Evolutionary conservation across 1,139 yeast species (phyloP).

Genomic region (Kazachstania sp.): DNA sequence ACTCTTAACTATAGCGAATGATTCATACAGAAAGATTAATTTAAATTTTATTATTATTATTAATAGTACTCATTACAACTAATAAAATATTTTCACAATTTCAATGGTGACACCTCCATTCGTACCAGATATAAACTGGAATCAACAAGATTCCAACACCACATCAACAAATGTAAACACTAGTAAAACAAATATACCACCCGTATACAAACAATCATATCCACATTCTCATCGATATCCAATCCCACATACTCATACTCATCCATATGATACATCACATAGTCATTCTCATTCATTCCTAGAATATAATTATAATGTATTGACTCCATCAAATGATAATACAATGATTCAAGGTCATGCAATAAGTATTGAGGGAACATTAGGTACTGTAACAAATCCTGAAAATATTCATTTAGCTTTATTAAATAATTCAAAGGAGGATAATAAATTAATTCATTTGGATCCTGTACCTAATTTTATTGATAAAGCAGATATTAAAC

Average conservation of each 20-base stretch:
- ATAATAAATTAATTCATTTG: slow-evolving; percentile 30
- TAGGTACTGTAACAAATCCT: slow-evolving; percentile 7
- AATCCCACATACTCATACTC: slow-evolving; percentile 3
- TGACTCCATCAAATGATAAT: background rate
- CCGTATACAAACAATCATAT: background rate
- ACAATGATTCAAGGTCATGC: background rate
- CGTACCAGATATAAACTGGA: background rate
- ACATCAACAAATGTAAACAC: background rate
- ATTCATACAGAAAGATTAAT: background rate
- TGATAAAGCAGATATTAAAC: slow-evolving; percentile 48
- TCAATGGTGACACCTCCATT: slow-evolving; percentile 2
- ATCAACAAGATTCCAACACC: background rate
- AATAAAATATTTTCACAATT: background rate
- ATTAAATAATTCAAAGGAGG: slow-evolving; percentile 3
- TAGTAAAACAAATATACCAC: background rate
- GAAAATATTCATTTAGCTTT: slow-evolving; percentile 9
- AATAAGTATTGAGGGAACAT: slow-evolving; percentile 3
- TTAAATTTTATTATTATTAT: background rate
- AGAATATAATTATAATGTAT: slow-evolving; percentile 1
- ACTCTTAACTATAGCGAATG: background rate
- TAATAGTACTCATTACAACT: background rate
- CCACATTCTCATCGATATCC: slow-evolving; percentile 3
- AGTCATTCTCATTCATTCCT: slow-evolving; percentile 2
- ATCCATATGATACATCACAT: slow-evolving; percentile 1
- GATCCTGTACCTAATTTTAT: slow-evolving; percentile 37